These are phyloP conservation scores for Kwoniella shivajii DNA, from an alignment of 1,284 basidiomycete genomes.

Conservation along the genomic window DNA sequence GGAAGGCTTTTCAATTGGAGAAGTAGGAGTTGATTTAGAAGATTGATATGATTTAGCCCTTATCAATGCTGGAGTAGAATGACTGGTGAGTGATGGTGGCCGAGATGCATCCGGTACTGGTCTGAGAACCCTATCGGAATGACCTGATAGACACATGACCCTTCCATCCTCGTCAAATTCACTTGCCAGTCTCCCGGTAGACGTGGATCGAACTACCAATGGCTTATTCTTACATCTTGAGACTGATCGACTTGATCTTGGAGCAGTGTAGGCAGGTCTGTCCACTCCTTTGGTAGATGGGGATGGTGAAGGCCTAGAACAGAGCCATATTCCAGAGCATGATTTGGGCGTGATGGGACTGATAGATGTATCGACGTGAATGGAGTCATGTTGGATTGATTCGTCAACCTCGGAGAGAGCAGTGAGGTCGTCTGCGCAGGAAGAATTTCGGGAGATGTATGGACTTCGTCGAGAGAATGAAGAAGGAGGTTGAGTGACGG, in stretches of 20 bases:
- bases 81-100: not conserved
- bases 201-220: conserved; percentile 22
- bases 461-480: conserved; percentile 2
- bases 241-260: not conserved
- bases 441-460: conserved; percentile 4
- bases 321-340: conserved; percentile 3
- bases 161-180: conserved; percentile 26
- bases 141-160: conserved; percentile 21
- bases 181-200: conserved; percentile 21
- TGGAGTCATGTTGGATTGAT: not conserved
- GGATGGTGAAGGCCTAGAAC: not conserved
- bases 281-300: not conserved
- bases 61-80: not conserved
- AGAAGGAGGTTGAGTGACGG: conserved; percentile 2
- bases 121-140: conserved; percentile 23
- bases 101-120: not conserved
- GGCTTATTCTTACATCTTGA: conserved; percentile 2
- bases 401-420: conserved; percentile 10
- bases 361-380: not conserved
- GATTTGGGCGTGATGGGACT: not conserved
- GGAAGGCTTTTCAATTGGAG: not conserved
- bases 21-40: not conserved
- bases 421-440: conserved; percentile 8
- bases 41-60: not conserved
- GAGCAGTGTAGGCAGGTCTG: not conserved